Percentiles rank a stretch among this genome's conserved stretches.
These are phyloP conservation scores for Penicillium polonicum DNA, from an alignment of 2,329 filamentous ascomycete genomes.

Conservation along the genomic window DNA sequence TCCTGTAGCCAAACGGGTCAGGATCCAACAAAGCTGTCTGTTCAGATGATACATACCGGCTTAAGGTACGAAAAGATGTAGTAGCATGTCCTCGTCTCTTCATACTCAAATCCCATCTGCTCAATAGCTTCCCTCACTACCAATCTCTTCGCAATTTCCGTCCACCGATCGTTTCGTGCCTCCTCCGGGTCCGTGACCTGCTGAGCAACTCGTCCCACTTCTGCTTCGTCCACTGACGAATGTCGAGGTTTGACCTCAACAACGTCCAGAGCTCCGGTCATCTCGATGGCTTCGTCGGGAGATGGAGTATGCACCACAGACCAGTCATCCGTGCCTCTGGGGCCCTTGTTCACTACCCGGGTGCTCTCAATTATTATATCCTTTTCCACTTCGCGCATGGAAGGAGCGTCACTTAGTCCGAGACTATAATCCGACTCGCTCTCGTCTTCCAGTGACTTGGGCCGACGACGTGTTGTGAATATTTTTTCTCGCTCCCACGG, in stretches of 20 bases:
- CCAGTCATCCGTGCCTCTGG: conserved; percentile 74
- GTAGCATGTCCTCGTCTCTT: conserved; percentile 85
- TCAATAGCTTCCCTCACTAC: conserved; percentile 85
- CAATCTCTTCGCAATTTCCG: conserved; percentile 92
- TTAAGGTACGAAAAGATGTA: conserved; percentile 89
- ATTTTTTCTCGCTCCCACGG: conserved; percentile 14
- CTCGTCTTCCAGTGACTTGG: conserved; percentile 3
- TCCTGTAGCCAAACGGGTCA: conserved; percentile 57
- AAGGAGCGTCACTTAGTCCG: neutral
- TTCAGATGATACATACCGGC: conserved; percentile 64
- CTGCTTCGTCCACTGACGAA: conserved; percentile 56
- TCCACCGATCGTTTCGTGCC: conserved; percentile 72
- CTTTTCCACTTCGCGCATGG: conserved; percentile 7
- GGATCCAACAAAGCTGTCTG: neutral
- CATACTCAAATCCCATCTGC: conserved; percentile 78
- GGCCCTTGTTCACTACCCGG: conserved; percentile 28
- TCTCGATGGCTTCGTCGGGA: conserved; percentile 17
- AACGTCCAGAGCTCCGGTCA: conserved; percentile 20
- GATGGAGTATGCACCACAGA: conserved; percentile 74
- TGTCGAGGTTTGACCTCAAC: conserved; percentile 23
- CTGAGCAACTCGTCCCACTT: conserved; percentile 50
- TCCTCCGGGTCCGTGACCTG: conserved; percentile 43
- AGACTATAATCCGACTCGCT: conserved; percentile 4
- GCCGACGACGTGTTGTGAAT: conserved; percentile 1
- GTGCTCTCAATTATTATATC: neutral